Evolutionary conservation across 1,284 basidiomycete species (phyloP).

Genomic region (Trichosporon inkin): DNA sequence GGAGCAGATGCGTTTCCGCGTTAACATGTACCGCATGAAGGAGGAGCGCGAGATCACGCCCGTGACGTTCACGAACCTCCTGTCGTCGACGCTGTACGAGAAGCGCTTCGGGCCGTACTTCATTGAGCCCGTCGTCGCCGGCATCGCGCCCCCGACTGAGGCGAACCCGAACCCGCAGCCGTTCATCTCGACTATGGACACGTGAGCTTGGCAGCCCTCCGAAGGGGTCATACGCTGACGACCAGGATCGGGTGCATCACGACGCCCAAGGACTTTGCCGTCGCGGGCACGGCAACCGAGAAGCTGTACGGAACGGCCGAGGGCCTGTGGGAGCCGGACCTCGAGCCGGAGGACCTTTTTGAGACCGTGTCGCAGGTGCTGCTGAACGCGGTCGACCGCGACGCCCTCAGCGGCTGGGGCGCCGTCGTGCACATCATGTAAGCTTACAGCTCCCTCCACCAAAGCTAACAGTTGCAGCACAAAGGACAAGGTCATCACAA

Average conservation of each 20-base stretch:
- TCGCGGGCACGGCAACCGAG: slow-evolving; percentile 85
- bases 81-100: slow-evolving; percentile 96
- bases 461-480: slow-evolving; percentile 57
- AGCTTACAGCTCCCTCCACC: slow-evolving; percentile 43
- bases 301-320: slow-evolving; percentile 98
- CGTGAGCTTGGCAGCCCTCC: slow-evolving; percentile 48
- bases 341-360: slow-evolving; percentile 90
- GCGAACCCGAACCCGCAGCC: slow-evolving; percentile 73
- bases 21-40: slow-evolving; percentile 99
- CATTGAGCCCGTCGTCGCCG: slow-evolving; percentile 94
- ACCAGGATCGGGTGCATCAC: slow-evolving; percentile 70
- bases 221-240: neutral
- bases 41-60: slow-evolving; percentile 97
- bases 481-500: slow-evolving; percentile 77
- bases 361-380: slow-evolving; percentile 97
- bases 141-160: slow-evolving; percentile 60
- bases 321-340: slow-evolving; percentile 95
- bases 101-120: slow-evolving; percentile 95
- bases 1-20: slow-evolving; percentile 84
- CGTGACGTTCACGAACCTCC: slow-evolving; percentile 91
- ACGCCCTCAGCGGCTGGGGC: slow-evolving; percentile 96
- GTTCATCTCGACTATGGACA: slow-evolving; percentile 93
- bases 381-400: slow-evolving; percentile 90
- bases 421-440: slow-evolving; percentile 93
- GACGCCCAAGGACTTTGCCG: slow-evolving; percentile 76